Evolutionary conservation across 208 protist species (phyloP), one percentile per base, ranked within the genome.

Genomic region (Lotmaria passim): DNA sequence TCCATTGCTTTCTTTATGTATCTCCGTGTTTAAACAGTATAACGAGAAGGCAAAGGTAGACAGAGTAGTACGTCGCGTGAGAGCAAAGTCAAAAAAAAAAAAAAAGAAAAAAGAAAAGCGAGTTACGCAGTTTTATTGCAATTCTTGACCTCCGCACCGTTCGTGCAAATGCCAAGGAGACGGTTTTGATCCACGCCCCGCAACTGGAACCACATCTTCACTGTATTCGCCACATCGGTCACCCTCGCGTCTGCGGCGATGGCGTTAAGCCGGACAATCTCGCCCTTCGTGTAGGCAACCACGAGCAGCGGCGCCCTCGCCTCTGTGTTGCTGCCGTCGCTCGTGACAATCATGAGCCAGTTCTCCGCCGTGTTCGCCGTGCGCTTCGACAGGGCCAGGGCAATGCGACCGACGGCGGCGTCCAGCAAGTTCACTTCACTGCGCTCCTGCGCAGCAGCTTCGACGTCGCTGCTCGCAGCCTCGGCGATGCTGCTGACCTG

Each of bases 371-470:
- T 48, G 5, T 23, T 34, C 6, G 64, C 66, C 24, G 86, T 87
- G 62, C 86, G 87, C 33, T 70, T 39, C 21, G 56, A 60, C 0
- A 87, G 76, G 3, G 78, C 70, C 30, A 93, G 44, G 17, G 79
- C 77, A 43, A 95, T 51, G 23, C 70, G 78, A 36, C 86, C 86
- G 7, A 95, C 46, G 3, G 77, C 65, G 26, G 79, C 66, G 64
- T 95, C 90, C 31, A 95, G 69, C 36, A 93, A 71, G 63, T 90
- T 91, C 57, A 91, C 73, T 24, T 85, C 72, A 64, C 87, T 91
- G 57, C 65, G 82, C 51, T 59, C 38, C 52, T 66, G 43, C 44
- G 78, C 69, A 14, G 55, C 57, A 39, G 39, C 60, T 41, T 80
- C 61, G 5, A 69, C 31, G 23, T 71, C 76, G 26, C 30, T 34